phyloP scores from a whole-genome alignment of 805 yeast genomes.

The Lachancea waltii region DNA sequence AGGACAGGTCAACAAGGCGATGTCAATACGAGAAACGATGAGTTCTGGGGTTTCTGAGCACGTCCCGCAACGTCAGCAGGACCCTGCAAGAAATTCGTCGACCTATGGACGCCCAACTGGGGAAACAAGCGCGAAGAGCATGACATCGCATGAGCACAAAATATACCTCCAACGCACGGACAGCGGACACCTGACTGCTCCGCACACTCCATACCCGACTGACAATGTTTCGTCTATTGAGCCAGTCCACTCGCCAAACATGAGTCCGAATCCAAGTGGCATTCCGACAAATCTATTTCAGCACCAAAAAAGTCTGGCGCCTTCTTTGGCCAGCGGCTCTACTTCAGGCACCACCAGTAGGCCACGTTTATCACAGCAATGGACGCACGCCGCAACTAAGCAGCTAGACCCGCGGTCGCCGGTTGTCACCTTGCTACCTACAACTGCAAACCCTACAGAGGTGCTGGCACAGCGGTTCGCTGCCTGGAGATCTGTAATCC shows the following conservation, averaged over 20 bases:
- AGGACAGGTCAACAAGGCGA: conserved; percentile 11
- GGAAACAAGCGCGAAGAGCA: conserved; percentile 39
- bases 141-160: conserved; percentile 29
- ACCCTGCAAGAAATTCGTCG: conserved; percentile 38
- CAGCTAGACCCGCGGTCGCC: conserved; percentile 44
- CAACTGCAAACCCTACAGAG: conserved; percentile 75
- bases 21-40: conserved; percentile 37
- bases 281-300: conserved; percentile 11
- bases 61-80: conserved; percentile 41
- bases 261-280: too few species aligned
- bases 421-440: conserved; percentile 45
- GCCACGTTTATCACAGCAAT: conserved; percentile 12
- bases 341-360: conserved; percentile 8
- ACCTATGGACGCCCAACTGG: conserved; percentile 30
- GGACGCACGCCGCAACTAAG: conserved; percentile 10
- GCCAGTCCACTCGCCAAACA: too few species aligned
- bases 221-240: conserved; percentile 6
- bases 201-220: conserved; percentile 8
- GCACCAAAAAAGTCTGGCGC: conserved; percentile 11
- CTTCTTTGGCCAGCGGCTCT: conserved; percentile 12
- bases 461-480: conserved; percentile 74
- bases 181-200: neutral
- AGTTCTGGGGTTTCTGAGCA: conserved; percentile 32
- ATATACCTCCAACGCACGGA: conserved; percentile 1
- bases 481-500: conserved; percentile 79